phyloP scores from a whole-genome alignment of 805 yeast species.

The Nakazawaea ernobii region DNA sequence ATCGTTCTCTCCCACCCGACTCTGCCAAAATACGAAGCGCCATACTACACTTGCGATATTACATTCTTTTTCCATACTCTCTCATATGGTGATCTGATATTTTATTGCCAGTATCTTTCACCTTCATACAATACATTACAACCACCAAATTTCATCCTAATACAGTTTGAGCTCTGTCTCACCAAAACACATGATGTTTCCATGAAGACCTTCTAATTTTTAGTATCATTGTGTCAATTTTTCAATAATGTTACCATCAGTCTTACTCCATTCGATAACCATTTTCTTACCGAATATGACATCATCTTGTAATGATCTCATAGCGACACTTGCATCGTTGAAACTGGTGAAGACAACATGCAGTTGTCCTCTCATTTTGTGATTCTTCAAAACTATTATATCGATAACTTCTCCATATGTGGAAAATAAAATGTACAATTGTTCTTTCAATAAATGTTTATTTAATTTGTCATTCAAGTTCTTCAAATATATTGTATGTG shows the following conservation, averaged over 20 bases:
- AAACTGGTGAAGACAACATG: slow-evolving; percentile 47
- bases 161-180: background rate
- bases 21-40: too few relatives aligned
- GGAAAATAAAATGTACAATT: slow-evolving; percentile 52
- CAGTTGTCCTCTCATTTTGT: slow-evolving; percentile 58
- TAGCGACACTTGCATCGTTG: slow-evolving; percentile 47
- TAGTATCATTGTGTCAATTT: slow-evolving; percentile 8
- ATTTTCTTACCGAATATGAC: slow-evolving; percentile 49
- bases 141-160: too few relatives aligned
- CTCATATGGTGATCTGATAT: too few relatives aligned
- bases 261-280: slow-evolving; percentile 35
- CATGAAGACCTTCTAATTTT: too few relatives aligned
- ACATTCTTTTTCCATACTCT: too few relatives aligned
- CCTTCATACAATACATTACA: too few relatives aligned
- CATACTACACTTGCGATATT: too few relatives aligned
- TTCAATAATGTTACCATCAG: slow-evolving; percentile 23
- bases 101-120: too few relatives aligned
- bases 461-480: slow-evolving; percentile 57
- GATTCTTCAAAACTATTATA: slow-evolving; percentile 25
- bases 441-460: slow-evolving; percentile 37
- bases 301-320: slow-evolving; percentile 39
- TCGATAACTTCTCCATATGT: slow-evolving; percentile 62
- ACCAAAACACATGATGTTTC: too few relatives aligned
- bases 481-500: slow-evolving; percentile 48
- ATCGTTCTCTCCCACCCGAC: too few relatives aligned